Percentiles rank a stretch among this genome's conserved stretches.
phyloP scores from a whole-genome alignment of 352 stramenopile species.

The Phytopythium cucurbitacearum region DNA sequence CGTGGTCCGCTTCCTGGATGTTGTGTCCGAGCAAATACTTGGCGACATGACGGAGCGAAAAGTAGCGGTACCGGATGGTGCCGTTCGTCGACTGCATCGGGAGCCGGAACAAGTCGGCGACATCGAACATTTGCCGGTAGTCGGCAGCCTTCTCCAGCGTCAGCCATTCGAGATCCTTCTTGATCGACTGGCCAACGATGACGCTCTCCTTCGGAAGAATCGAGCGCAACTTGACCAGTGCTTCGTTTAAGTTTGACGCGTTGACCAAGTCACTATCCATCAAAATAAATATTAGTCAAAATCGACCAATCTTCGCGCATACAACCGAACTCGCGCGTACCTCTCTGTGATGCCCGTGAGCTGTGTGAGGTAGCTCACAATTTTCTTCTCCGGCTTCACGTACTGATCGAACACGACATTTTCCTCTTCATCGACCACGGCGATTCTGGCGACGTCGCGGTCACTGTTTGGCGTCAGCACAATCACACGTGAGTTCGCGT shows the following conservation, averaged over 20 bases:
- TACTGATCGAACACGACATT: constrained; percentile 84
- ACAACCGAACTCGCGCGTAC: constrained; percentile 15
- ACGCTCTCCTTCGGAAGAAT: constrained; percentile 80
- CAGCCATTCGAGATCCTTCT: constrained; percentile 92
- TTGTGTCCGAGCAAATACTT: constrained; percentile 79
- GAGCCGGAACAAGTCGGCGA: constrained; percentile 81
- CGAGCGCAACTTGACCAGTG: constrained; percentile 65
- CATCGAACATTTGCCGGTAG: constrained; percentile 85
- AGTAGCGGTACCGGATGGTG: constrained; percentile 79
- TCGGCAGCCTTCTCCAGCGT: constrained; percentile 74
- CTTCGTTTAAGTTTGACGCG: constrained; percentile 67
- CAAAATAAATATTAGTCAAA: constrained; percentile 1
- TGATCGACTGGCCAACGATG: constrained; percentile 91
- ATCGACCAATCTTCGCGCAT: neutral
- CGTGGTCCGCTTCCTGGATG: constrained; percentile 82
- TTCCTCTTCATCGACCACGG: constrained; percentile 86
- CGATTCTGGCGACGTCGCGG: constrained; percentile 87
- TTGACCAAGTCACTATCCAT: constrained; percentile 48
- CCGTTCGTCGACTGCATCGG: constrained; percentile 71
- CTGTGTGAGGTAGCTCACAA: constrained; percentile 90
- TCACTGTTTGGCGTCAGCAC: constrained; percentile 40
- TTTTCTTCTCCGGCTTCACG: constrained; percentile 80
- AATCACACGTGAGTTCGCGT: too few relatives aligned
- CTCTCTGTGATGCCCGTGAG: constrained; percentile 85
- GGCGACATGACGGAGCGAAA: constrained; percentile 78